A percentile compares a stretch with the other conserved stretches of the same genome.
phyloP scores from a whole-genome alignment of 345 rosid genomes.

The Alliaria petiolata region DNA sequence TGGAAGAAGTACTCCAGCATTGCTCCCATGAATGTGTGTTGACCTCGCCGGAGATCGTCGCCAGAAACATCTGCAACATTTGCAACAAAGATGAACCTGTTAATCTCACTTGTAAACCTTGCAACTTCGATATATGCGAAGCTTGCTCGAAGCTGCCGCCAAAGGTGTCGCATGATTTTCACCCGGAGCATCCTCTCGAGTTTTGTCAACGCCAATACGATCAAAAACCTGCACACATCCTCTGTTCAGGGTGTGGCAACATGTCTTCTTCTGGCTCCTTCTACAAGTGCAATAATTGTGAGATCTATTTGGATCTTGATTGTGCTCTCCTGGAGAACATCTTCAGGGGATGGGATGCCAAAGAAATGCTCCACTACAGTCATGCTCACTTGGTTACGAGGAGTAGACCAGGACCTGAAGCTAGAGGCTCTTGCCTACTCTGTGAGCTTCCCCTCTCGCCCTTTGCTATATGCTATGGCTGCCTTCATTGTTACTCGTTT shows the following conservation, averaged over 20 bases:
- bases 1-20: too few species aligned
- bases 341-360: neutral
- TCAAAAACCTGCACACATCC: neutral
- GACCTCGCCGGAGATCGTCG: neutral
- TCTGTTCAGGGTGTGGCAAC: constrained; percentile 3
- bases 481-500: neutral
- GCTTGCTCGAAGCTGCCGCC: neutral
- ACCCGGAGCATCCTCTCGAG: neutral
- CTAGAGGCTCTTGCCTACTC: neutral
- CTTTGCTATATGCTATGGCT: neutral
- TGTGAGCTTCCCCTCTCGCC: neutral
- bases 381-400: neutral
- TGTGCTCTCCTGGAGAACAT: neutral
- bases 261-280: neutral
- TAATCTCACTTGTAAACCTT: neutral
- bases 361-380: neutral
- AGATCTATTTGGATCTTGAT: neutral
- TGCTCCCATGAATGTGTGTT: neutral
- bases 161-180: neutral
- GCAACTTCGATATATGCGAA: neutral
- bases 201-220: neutral
- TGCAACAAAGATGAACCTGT: neutral
- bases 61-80: neutral
- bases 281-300: neutral
- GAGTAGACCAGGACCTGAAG: neutral